Percentiles rank a stretch among this genome's conserved stretches.
phyloP scores from a whole-genome alignment of 2,329 filamentous ascomycete species.

The Tolypocladium cylindrosporum region DNA sequence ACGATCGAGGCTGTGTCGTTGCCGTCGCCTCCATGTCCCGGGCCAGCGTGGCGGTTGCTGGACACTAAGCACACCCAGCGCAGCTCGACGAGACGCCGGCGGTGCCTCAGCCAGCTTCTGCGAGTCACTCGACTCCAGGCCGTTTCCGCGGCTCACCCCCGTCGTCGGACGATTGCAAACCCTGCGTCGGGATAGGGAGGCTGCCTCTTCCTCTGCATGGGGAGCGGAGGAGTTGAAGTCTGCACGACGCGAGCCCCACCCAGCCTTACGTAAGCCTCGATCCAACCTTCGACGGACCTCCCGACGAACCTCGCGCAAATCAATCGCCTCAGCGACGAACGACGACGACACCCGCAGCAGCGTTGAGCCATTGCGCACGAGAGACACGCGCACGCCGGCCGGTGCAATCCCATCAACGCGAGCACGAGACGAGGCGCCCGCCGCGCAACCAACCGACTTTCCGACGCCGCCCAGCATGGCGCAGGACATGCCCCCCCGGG shows the following conservation, averaged over 20 bases:
- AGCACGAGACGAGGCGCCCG: background rate
- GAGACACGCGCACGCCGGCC: background rate
- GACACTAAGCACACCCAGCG: background rate
- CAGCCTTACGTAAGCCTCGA: background rate
- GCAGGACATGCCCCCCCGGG: slow-evolving; percentile 91
- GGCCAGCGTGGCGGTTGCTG: background rate
- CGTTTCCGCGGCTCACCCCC: background rate
- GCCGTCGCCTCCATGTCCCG: no score
- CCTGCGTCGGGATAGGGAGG: no score
- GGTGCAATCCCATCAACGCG: background rate
- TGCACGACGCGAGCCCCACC: background rate
- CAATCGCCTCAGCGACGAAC: background rate
- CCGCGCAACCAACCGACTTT: no score
- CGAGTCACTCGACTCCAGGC: background rate
- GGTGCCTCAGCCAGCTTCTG: background rate
- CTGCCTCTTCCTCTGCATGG: no score
- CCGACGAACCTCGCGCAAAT: background rate
- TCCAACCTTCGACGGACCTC: background rate
- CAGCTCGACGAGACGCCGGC: background rate
- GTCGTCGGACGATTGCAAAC: no score
- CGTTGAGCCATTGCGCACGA: background rate
- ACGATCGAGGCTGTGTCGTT: no score
- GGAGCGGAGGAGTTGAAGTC: background rate
- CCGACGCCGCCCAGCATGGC: slow-evolving; percentile 57
- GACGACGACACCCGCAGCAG: background rate